These are phyloP conservation scores for Lachnum nothofagi DNA, from an alignment of 2,329 filamentous ascomycete genomes.

Conservation along the genomic window DNA sequence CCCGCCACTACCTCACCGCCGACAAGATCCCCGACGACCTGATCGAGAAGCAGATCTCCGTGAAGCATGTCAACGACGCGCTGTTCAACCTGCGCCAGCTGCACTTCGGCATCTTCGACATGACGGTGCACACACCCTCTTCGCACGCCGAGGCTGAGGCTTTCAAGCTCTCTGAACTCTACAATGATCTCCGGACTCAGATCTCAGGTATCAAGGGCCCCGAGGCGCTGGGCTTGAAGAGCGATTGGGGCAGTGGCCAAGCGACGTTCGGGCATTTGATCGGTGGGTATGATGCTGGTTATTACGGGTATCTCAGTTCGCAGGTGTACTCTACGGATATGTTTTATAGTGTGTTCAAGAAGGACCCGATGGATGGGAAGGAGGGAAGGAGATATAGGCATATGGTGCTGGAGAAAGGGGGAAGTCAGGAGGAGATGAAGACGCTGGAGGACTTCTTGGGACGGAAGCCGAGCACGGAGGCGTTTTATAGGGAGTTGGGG, in stretches of 20 bases:
- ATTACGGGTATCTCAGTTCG: constrained; percentile 71
- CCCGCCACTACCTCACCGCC: constrained; percentile 66
- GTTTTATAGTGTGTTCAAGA: constrained; percentile 76
- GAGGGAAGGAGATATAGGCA: constrained; percentile 73
- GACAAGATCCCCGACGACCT: constrained; percentile 70
- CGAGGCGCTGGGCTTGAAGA: constrained; percentile 53
- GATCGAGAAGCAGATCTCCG: constrained; percentile 67
- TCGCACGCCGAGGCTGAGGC: constrained; percentile 64
- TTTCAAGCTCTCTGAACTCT: constrained; percentile 60
- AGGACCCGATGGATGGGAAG: constrained; percentile 69
- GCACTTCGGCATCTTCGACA: constrained; percentile 78
- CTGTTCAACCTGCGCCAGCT: constrained; percentile 74
- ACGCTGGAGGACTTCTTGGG: constrained; percentile 75
- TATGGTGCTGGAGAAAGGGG: constrained; percentile 71
- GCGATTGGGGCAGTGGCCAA: constrained; percentile 67
- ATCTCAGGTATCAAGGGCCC: constrained; percentile 71
- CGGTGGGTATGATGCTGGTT: constrained; percentile 78
- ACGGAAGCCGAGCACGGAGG: constrained; percentile 68
- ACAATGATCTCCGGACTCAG: constrained; percentile 67
- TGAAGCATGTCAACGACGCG: constrained; percentile 76
- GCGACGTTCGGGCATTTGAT: constrained; percentile 79
- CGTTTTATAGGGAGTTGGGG: constrained; percentile 76
- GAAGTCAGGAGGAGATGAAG: constrained; percentile 74
- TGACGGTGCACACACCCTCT: constrained; percentile 69
- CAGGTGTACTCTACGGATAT: constrained; percentile 81